A percentile compares a stretch with the other conserved stretches of the same genome.
These are phyloP conservation scores for Udeniomyces megalosporus DNA, from an alignment of 768 basidiomycete genomes.

Conservation along the genomic window DNA sequence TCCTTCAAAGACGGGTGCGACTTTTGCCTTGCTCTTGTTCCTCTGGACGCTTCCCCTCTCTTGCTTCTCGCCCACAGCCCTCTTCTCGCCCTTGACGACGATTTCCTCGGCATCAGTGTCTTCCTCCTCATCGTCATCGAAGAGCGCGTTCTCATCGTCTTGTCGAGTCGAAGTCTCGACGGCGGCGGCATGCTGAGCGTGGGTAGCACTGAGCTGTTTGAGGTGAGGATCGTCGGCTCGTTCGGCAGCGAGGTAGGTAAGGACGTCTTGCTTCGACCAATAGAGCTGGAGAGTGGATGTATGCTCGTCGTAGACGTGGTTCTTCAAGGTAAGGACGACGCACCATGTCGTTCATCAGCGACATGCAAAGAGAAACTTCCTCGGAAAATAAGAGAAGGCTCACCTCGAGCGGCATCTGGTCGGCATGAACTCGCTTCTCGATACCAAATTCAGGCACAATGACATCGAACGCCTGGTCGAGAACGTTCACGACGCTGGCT, in stretches of 20 bases:
- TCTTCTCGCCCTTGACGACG: slow-evolving; percentile 48
- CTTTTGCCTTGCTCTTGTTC: slow-evolving; percentile 19
- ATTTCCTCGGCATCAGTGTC: slow-evolving; percentile 63
- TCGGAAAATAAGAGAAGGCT: too few species aligned
- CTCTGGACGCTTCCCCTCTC: slow-evolving; percentile 27
- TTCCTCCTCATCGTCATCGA: slow-evolving; percentile 45
- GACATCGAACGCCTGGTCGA: slow-evolving; percentile 93
- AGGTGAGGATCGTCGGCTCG: slow-evolving; percentile 68
- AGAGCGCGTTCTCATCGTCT: slow-evolving; percentile 71
- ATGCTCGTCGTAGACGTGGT: slow-evolving; percentile 92
- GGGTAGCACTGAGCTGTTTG: slow-evolving; percentile 78
- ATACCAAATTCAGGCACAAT: slow-evolving; percentile 76
- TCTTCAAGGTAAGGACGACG: too few species aligned
- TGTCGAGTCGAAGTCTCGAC: slow-evolving; percentile 70
- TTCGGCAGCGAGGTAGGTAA: slow-evolving; percentile 23
- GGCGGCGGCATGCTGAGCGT: slow-evolving; percentile 45
- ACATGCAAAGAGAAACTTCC: too few species aligned
- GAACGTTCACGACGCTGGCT: slow-evolving; percentile 84
- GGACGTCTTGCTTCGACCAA: slow-evolving; percentile 19
- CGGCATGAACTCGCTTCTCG: slow-evolving; percentile 95
- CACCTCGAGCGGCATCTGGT: slow-evolving; percentile 97
- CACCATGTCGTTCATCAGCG: too few species aligned
- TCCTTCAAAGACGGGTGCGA: slow-evolving; percentile 70
- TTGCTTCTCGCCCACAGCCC: slow-evolving; percentile 16
- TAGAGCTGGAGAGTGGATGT: slow-evolving; percentile 47